These are phyloP conservation scores for Cytospora leucostoma DNA, from an alignment of 2,329 filamentous ascomycete species.

Conservation along the genomic window DNA sequence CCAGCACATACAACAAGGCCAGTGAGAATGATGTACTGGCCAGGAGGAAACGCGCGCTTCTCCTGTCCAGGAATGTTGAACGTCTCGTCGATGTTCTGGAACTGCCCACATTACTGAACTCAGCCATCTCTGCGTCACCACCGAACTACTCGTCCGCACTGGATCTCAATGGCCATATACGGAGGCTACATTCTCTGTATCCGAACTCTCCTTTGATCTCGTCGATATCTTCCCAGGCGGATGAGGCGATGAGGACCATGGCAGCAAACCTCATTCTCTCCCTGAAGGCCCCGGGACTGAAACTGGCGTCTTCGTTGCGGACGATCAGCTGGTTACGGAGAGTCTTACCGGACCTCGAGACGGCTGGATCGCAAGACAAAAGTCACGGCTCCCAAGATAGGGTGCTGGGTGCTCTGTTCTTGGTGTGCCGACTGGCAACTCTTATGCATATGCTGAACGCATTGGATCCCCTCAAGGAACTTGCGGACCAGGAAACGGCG, in stretches of 20 bases:
- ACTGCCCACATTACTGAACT: slow-evolving; percentile 80
- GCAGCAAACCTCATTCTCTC: slow-evolving; percentile 78
- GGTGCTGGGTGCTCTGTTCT: slow-evolving; percentile 77
- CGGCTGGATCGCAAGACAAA: slow-evolving; percentile 34
- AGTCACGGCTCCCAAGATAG: slow-evolving; percentile 55
- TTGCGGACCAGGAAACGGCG: slow-evolving; percentile 81
- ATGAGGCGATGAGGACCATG: slow-evolving; percentile 86
- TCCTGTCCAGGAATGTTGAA: slow-evolving; percentile 84
- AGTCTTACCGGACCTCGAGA: slow-evolving; percentile 77
- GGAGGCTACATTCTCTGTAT: slow-evolving; percentile 79
- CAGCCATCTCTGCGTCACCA: slow-evolving; percentile 66
- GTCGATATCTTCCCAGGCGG: slow-evolving; percentile 74
- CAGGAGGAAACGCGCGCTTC: slow-evolving; percentile 74
- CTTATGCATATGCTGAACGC: slow-evolving; percentile 79
- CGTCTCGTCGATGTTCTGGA: slow-evolving; percentile 89
- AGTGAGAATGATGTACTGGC: slow-evolving; percentile 70
- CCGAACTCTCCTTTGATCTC: slow-evolving; percentile 74
- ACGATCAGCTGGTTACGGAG: slow-evolving; percentile 89
- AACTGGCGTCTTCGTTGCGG: slow-evolving; percentile 85
- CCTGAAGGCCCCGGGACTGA: slow-evolving; percentile 75
- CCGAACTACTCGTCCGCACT: slow-evolving; percentile 86
- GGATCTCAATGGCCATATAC: slow-evolving; percentile 92
- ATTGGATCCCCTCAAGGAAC: slow-evolving; percentile 78
- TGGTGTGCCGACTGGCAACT: slow-evolving; percentile 81
- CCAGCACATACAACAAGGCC: slow-evolving; percentile 76